A percentile compares a stretch with the other conserved stretches of the same genome.
These are phyloP conservation scores for Boletellus emodensis DNA, from an alignment of 768 basidiomycete genomes.

Conservation along the genomic window DNA sequence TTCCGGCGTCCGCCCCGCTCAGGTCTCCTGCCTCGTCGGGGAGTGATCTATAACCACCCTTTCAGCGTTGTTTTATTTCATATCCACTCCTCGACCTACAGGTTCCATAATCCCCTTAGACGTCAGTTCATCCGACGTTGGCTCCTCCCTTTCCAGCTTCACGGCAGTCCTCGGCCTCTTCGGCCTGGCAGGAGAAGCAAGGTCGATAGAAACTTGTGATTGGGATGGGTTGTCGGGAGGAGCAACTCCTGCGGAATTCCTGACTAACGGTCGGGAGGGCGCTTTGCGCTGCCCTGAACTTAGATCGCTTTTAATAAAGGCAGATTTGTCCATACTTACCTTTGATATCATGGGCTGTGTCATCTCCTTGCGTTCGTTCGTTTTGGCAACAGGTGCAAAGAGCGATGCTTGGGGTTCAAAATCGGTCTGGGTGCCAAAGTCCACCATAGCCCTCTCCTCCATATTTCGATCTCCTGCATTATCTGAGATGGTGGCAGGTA, in stretches of 20 bases:
- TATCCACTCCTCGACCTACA: constrained; percentile 15
- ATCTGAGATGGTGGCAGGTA: background rate
- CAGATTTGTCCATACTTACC: constrained; percentile 4
- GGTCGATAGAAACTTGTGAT: constrained; percentile 14
- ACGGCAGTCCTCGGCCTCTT: constrained; percentile 28
- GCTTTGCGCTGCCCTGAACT: constrained; percentile 29
- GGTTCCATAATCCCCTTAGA: background rate
- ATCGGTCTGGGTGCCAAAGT: constrained; percentile 30
- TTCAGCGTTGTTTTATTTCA: constrained; percentile 3
- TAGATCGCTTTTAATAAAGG: background rate
- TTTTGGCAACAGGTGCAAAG: constrained; percentile 9
- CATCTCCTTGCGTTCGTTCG: constrained; percentile 19
- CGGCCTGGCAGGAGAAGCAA: constrained; percentile 24
- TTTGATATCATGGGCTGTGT: constrained; percentile 19
- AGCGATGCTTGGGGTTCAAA: constrained; percentile 9
- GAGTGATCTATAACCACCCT: constrained; percentile 3
- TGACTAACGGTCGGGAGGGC: constrained; percentile 16
- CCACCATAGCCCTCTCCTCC: constrained; percentile 16
- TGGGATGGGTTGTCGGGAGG: constrained; percentile 10
- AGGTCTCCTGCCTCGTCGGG: constrained; percentile 13
- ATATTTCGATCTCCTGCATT: background rate
- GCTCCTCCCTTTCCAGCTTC: constrained; percentile 28
- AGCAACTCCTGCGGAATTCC: constrained; percentile 14
- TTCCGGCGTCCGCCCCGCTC: constrained; percentile 23
- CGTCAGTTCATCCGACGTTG: constrained; percentile 4